Base-by-base conservation (phyloP, 805 yeast genomes). In the Kregervanrija pseudodelftensis region DNA sequence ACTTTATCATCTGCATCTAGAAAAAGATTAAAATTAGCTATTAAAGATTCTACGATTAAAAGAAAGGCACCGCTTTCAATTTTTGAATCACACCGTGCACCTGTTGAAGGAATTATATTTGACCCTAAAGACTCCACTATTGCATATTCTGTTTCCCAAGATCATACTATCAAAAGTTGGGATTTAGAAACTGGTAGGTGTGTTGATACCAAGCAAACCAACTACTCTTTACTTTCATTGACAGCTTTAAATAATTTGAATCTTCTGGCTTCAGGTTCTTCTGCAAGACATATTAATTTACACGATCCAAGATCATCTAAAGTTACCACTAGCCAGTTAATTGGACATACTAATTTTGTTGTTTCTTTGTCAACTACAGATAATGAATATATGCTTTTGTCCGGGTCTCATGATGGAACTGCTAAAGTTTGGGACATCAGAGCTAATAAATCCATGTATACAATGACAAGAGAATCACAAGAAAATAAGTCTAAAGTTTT, bases 121-220 rank as follows among this genome's bases (percentile, higher is more conserved):
- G 95, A 86, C 57, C 59, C 70, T 3, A 67, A 69, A 15, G 98
- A 91, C 63, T 51, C 73, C 38, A 77, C 95, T 0, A 95, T 91
- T 5, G 95, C 83, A 10, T 91, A 93, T 65, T 88, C 98, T 0
- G 96, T 86, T 2, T 85, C 97, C 5, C 96, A 89, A 63, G 98
- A 93, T 67, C 99, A 93, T 62, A 80, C 95, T 0, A 80, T 93
- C 51, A 85, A 85, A 58, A 93, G 99, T 0, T 93, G 98, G 98
- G 99, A 93, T 70, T 70, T 93, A 56, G 85, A 87, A 13, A 90
- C 97, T 2, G 71, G 85, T 11, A 76, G 86, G 52, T 79, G 88
- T 56, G 84, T 93, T 30, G 96, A 89, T 60, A 85, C 97, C 4
- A 82, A 85, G 64, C 76, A 85, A 15, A 89, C 98, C 0, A 85